Evolutionary conservation across 2,329 filamentous ascomycete genomes (phyloP), one percentile per base, ranked within the genome.

Genomic region (Diaporthe citriasiana): DNA sequence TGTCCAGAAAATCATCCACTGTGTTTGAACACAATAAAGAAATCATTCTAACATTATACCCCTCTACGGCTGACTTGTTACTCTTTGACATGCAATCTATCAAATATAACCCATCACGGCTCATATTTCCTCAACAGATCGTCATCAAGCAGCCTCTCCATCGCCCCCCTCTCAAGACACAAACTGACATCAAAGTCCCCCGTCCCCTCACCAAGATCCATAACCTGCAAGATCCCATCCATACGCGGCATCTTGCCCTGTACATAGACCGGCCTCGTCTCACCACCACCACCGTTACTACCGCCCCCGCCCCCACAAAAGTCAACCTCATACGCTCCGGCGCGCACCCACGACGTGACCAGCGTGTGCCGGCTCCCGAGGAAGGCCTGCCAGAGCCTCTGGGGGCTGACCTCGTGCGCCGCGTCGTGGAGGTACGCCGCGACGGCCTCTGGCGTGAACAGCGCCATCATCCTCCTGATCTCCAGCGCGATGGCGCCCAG

Each of bases 301-400:
- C 33, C 33, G n/a, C n/a, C n/a, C 33, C 4, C 33, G 3, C 74
- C 71, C 6, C 78, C 78, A 42, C 77, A 75, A 76, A 88, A 87
- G 17, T 85, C 82, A 17, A 87, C 81, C 50, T 86, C 82, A 25
- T 85, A 83, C 12, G 82, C 77, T 27, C 79, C 79, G 19, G 81
- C 71, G 40, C 82, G 77, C 33, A 82, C 80, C 87, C 86, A 88
- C 0, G 82, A 84, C 7, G 86, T 88, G 4, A 85, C 83, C 4
- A 87, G 75, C 0, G 82, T 76, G 77, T 88, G 86, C 30, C 80
- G 78, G 0, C 76, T 73, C 0, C 86, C 87, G 9, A 87, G 72
- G 70, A 87, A 88, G 0, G 77, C 83, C 74, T 85, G 83, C 87
- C 86, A 88, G 22, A 88, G 75, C 8, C 87, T 80, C 78, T 88